These are phyloP conservation scores for Vitis hybrid DNA, from an alignment of 177 flowering plant genomes.

Conservation along the genomic window DNA sequence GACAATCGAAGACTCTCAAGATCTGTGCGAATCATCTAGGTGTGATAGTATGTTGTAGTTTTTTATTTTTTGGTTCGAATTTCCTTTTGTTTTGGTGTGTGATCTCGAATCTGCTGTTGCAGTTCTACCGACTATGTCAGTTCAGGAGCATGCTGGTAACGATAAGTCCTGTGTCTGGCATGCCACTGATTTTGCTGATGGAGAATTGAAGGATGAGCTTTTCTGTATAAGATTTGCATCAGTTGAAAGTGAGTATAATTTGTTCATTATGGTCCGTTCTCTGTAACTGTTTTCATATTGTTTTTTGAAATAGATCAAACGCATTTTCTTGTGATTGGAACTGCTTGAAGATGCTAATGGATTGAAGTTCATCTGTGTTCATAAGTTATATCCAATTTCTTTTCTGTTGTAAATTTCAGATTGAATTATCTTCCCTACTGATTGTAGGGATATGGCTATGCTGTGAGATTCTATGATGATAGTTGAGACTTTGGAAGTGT, in stretches of 20 bases:
- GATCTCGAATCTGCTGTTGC: slow-evolving; percentile 12
- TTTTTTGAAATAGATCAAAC: neutral
- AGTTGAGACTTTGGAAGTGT: too few species aligned
- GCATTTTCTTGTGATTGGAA: too few species aligned
- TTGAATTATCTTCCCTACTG: too few species aligned
- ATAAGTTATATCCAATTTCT: too few species aligned
- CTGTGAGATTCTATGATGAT: too few species aligned
- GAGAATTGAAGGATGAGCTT: slow-evolving; percentile 87
- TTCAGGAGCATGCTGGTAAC: slow-evolving; percentile 88
- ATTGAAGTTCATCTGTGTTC: too few species aligned
- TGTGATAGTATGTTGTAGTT: slow-evolving; percentile 17
- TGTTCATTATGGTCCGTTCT: neutral
- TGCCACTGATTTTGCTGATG: slow-evolving; percentile 90
- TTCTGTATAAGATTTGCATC: slow-evolving; percentile 79
- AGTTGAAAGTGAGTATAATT: slow-evolving; percentile 67
- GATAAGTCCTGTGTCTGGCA: slow-evolving; percentile 96
- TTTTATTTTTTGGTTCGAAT: neutral
- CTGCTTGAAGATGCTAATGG: too few species aligned
- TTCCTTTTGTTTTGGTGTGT: neutral
- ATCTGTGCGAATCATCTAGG: slow-evolving; percentile 93
- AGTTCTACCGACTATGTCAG: slow-evolving; percentile 64
- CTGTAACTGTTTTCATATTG: neutral
- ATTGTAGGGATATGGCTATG: too few species aligned
- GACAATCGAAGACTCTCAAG: slow-evolving; percentile 84
- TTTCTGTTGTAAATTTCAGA: too few species aligned